phyloP scores from a whole-genome alignment of 2,329 filamentous ascomycete species.

The Botryosphaeria dothidea region DNA sequence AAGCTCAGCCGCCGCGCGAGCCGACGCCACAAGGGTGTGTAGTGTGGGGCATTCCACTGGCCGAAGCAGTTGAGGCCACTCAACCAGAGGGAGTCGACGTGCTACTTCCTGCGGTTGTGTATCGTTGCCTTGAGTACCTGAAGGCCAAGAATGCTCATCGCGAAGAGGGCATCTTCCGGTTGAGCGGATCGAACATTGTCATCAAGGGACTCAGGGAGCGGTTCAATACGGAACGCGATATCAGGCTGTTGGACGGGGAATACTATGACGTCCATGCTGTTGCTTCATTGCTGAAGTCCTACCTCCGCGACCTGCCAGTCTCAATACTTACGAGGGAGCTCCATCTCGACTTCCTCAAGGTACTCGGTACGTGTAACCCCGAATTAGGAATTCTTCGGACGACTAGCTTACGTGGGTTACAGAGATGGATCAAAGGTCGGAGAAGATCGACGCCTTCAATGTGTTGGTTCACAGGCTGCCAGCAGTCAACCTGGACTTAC shows the following conservation, averaged over 20 bases:
- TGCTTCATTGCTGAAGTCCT: slow-evolving; percentile 89
- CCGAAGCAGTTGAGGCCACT: slow-evolving; percentile 82
- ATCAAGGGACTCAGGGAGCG: slow-evolving; percentile 89
- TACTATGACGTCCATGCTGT: slow-evolving; percentile 97
- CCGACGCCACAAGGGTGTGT: slow-evolving; percentile 26
- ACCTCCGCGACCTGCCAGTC: slow-evolving; percentile 86
- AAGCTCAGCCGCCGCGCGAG: neutral
- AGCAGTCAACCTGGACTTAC: slow-evolving; percentile 73
- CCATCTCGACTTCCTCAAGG: slow-evolving; percentile 82
- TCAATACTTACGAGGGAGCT: slow-evolving; percentile 90
- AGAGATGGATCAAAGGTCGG: slow-evolving; percentile 71
- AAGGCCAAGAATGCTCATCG: slow-evolving; percentile 75
- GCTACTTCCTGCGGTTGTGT: slow-evolving; percentile 87
- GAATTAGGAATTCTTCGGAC: neutral
- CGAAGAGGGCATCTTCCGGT: slow-evolving; percentile 94
- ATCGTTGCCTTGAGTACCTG: slow-evolving; percentile 92
- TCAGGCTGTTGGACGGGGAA: slow-evolving; percentile 82
- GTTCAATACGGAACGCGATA: slow-evolving; percentile 90
- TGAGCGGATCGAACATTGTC: slow-evolving; percentile 94
- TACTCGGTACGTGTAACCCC: slow-evolving; percentile 57
- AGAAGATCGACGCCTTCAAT: slow-evolving; percentile 77
- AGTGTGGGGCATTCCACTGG: slow-evolving; percentile 79
- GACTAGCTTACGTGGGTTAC: slow-evolving; percentile 27
- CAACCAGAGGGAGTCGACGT: slow-evolving; percentile 71
- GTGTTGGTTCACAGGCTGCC: slow-evolving; percentile 80